These are phyloP conservation scores for Ophiostoma quercus DNA, from an alignment of 2,329 filamentous ascomycete genomes.

Conservation along the genomic window DNA sequence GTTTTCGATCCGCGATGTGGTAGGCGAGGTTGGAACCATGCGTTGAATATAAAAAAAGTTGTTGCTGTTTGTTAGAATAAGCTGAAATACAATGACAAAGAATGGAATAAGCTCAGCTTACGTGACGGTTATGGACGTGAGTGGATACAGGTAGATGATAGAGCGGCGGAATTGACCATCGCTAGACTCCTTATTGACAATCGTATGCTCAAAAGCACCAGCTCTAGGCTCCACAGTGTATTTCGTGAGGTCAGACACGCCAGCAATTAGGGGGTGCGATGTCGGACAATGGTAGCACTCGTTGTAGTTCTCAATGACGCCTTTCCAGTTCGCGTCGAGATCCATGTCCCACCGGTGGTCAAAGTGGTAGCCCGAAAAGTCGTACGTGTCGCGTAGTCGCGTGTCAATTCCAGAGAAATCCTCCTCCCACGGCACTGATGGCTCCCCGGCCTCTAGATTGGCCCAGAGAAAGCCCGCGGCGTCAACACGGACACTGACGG, in stretches of 20 bases:
- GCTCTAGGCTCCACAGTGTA: constrained; percentile 38
- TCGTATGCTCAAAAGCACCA: constrained; percentile 23
- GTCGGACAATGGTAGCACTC: constrained; percentile 47
- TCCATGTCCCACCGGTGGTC: constrained; percentile 32
- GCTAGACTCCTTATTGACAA: constrained; percentile 23
- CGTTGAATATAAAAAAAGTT: constrained; percentile 50
- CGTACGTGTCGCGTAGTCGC: constrained; percentile 24
- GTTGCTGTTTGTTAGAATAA: constrained; percentile 30
- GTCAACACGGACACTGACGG: constrained; percentile 42
- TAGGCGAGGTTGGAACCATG: constrained; percentile 44
- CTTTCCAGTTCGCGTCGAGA: constrained; percentile 40
- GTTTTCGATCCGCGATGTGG: constrained; percentile 43
- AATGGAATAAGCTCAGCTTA: constrained; percentile 30
- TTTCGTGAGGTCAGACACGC: constrained; percentile 41
- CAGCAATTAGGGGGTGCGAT: constrained; percentile 43
- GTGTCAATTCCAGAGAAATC: constrained; percentile 29
- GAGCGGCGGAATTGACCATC: constrained; percentile 27
- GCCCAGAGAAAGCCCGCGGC: constrained; percentile 25
- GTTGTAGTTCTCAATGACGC: constrained; percentile 46
- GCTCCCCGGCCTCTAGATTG: constrained; percentile 38
- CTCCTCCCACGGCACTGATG: constrained; percentile 40
- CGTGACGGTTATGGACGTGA: constrained; percentile 38
- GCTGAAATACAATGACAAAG: neutral
- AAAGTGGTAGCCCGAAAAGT: constrained; percentile 30
- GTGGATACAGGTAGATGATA: constrained; percentile 40